Percentiles rank a stretch among this genome's conserved stretches.
These are phyloP conservation scores for Boletus subparvulus DNA, from an alignment of 768 basidiomycete species.

Conservation along the genomic window DNA sequence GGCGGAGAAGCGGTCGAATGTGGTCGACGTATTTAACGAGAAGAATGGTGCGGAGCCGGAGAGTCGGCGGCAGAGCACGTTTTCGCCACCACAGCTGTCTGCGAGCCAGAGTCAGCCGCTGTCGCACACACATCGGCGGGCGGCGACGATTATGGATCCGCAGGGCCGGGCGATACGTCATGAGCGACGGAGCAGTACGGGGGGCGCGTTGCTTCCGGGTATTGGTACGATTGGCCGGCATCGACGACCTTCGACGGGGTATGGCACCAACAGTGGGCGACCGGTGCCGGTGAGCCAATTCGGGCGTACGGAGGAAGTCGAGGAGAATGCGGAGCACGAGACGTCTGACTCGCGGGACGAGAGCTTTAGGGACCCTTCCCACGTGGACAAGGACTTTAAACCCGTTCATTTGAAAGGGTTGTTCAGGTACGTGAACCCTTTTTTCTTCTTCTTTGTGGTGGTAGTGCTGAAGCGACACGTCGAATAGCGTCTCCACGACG, in stretches of 20 bases:
- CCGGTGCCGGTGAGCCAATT: constrained; percentile 48
- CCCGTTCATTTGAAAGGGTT: constrained; percentile 94
- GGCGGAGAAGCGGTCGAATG: constrained; percentile 31
- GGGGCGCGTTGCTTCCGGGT: constrained; percentile 52
- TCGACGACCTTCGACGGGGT: constrained; percentile 71
- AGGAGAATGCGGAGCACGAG: constrained; percentile 45
- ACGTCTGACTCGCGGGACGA: constrained; percentile 40
- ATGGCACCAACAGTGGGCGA: constrained; percentile 35
- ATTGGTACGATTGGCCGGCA: constrained; percentile 62
- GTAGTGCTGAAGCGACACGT: background rate
- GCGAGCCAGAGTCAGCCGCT: constrained; percentile 56
- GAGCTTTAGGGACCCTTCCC: constrained; percentile 46
- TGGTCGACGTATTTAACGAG: constrained; percentile 19
- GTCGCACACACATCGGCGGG: constrained; percentile 63
- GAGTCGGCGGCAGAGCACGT: constrained; percentile 18
- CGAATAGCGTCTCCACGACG: constrained; percentile 84
- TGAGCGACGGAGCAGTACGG: constrained; percentile 75
- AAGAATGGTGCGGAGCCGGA: constrained; percentile 25
- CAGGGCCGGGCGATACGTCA: constrained; percentile 61
- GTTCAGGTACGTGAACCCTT: constrained; percentile 63
- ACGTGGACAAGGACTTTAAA: constrained; percentile 76
- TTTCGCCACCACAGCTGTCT: constrained; percentile 34
- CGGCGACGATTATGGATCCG: constrained; percentile 76
- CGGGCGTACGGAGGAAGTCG: constrained; percentile 47
- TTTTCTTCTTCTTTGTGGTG: background rate